These are phyloP conservation scores for Zygosaccharomyces rouxii DNA, from an alignment of 805 yeast genomes.

Conservation along the genomic window DNA sequence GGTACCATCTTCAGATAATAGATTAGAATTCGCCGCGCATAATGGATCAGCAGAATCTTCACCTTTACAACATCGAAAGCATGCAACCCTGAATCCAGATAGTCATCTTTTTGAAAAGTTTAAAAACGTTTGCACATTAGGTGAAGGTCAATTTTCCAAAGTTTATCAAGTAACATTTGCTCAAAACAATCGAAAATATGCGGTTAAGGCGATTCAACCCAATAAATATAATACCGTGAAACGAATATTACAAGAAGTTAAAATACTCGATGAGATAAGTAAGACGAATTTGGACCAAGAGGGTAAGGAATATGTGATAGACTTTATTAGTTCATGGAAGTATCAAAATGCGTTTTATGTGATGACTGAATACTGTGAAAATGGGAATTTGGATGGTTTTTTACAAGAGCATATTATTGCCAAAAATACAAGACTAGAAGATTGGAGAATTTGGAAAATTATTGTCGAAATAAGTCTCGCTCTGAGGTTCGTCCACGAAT, in stretches of 20 bases:
- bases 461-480: slow-evolving; percentile 80
- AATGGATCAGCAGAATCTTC: slow-evolving; percentile 17
- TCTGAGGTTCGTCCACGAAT: slow-evolving; percentile 69
- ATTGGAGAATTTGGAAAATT: slow-evolving; percentile 97
- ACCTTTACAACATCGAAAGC: slow-evolving; percentile 20
- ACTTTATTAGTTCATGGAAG: slow-evolving; percentile 84
- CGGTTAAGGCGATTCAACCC: slow-evolving; percentile 80
- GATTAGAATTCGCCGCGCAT: slow-evolving; percentile 12
- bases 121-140: slow-evolving; percentile 63
- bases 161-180: slow-evolving; percentile 79
- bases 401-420: slow-evolving; percentile 72
- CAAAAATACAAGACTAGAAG: slow-evolving; percentile 60
- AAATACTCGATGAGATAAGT: slow-evolving; percentile 26
- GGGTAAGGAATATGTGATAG: slow-evolving; percentile 75
- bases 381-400: slow-evolving; percentile 82
- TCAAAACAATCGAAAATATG: slow-evolving; percentile 54
- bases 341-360: slow-evolving; percentile 70
- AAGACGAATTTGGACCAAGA: slow-evolving; percentile 35
- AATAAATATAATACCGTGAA: slow-evolving; percentile 27
- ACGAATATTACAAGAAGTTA: slow-evolving; percentile 32
- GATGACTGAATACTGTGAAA: slow-evolving; percentile 93
- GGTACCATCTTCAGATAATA: slow-evolving; percentile 21
- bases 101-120: slow-evolving; percentile 46
- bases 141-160: slow-evolving; percentile 83
- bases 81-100: slow-evolving; percentile 31